A percentile compares a stretch with the other conserved stretches of the same genome.
phyloP scores from a whole-genome alignment of 176 grass and related monocot genomes.

The Rhynchospora tenuis region DNA sequence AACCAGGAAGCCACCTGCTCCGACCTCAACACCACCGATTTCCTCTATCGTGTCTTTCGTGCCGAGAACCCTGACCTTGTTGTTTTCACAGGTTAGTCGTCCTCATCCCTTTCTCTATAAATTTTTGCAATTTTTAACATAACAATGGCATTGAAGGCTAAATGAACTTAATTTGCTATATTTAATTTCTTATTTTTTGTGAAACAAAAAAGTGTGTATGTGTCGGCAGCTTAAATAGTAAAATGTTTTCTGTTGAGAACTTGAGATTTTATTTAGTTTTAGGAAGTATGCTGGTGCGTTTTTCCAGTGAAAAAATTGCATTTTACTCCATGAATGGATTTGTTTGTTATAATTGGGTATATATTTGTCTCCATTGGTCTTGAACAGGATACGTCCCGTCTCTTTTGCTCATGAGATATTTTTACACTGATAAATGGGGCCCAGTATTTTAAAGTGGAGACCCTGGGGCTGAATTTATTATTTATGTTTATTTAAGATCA shows the following conservation, averaged over 20 bases:
- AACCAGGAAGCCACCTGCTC: constrained; percentile 51
- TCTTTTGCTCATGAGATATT: too few species aligned
- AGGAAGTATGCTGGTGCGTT: neutral
- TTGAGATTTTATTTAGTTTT: neutral
- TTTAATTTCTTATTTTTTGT: neutral
- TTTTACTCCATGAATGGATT: neutral
- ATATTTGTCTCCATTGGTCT: neutral
- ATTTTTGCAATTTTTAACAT: neutral
- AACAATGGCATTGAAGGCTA: neutral
- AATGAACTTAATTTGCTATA: neutral
- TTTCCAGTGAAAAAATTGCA: neutral
- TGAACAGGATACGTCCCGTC: neutral
- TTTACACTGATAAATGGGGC: too few species aligned
- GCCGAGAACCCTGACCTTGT: constrained; percentile 93
- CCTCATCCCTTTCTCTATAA: neutral
- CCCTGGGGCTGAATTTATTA: too few species aligned
- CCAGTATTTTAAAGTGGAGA: too few species aligned
- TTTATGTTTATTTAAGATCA: too few species aligned
- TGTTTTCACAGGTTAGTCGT: constrained; percentile 64
- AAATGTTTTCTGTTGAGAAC: neutral
- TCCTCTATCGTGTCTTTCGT: constrained; percentile 71
- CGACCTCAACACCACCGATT: constrained; percentile 97
- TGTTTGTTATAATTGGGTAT: neutral
- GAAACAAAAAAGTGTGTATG: neutral
- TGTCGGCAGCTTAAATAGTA: neutral